Evolutionary conservation across 768 basidiomycete species (phyloP), one percentile per base, ranked within the genome.

Genomic region (Lentinula sp.): DNA sequence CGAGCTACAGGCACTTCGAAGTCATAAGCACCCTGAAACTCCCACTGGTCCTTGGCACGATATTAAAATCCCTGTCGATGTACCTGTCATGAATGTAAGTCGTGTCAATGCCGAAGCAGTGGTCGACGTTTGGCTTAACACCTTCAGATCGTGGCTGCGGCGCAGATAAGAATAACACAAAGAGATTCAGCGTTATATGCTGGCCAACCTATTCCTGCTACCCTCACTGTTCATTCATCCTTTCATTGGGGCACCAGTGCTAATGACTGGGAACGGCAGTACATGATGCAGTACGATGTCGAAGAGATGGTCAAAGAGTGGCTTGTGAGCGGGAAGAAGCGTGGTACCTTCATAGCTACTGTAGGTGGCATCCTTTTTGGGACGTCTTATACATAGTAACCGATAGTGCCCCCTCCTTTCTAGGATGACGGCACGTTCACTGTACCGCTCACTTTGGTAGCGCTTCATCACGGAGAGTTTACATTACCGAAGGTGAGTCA

Each of bases 321-420:
- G 95, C 78, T 97, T 3, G 84, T 98, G 8, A 90, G 92, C 62
- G 95, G 95, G 8, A 81, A 81, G 45, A 96, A 95, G 73, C 85
- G 89, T 57, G 95, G 94, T 0, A 89, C 90, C 65, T 95, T 92
- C 66, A 58, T 80, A 16, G 91, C 89, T 2, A 79, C 76, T 74
- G 95, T 91, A 67, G 57, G 85, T 68, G 1, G 37, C 42, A 6
- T 35, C 36, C 15, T 43, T 36, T 42, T 39, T 51, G 7, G 20
- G 59, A 15, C 54, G 36, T 52, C n/a, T 35, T 51, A 48, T 23
- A 16, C 18, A 20, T 35, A 60, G 28, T 42, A 45, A 12, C 28
- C 52, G 62, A 51, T 56, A 63, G 9, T 4, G 37, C 13, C 1
- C 28, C 52, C 35, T 43, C 6, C n/a, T 46, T 20, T 48, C 13